Percentiles rank a stretch among this genome's conserved stretches.
These are phyloP conservation scores for Neurospora sp. DNA, from an alignment of 2,329 filamentous ascomycete species.

Conservation along the genomic window DNA sequence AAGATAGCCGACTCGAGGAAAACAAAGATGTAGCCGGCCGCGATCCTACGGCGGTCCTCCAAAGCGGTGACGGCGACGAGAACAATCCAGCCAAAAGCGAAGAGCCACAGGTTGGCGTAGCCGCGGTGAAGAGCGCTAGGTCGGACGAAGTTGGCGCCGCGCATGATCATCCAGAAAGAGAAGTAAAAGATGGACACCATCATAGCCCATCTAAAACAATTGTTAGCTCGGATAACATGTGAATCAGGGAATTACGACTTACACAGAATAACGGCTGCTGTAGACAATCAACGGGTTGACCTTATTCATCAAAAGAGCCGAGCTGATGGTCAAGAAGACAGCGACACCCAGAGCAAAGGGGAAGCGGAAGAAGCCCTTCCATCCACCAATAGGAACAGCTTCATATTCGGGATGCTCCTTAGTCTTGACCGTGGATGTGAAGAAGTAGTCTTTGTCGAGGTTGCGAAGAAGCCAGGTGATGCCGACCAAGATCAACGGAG, in stretches of 20 bases:
- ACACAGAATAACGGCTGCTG: constrained; percentile 74
- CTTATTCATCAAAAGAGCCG: constrained; percentile 68
- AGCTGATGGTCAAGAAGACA: constrained; percentile 56
- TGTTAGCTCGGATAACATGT: constrained; percentile 7
- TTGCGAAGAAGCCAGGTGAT: constrained; percentile 60
- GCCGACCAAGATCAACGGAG: constrained; percentile 61
- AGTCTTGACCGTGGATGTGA: constrained; percentile 50
- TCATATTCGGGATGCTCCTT: constrained; percentile 51
- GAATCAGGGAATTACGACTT: constrained; percentile 18
- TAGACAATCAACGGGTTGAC: constrained; percentile 88
- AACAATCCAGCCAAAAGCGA: constrained; percentile 60
- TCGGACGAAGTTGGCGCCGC: constrained; percentile 66
- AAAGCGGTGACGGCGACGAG: constrained; percentile 64
- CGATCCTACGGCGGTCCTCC: constrained; percentile 64
- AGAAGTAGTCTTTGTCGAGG: constrained; percentile 80
- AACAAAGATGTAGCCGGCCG: constrained; percentile 69
- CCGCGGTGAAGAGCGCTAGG: constrained; percentile 79
- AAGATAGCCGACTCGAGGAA: constrained; percentile 72
- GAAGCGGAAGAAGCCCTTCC: constrained; percentile 75
- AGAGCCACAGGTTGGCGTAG: constrained; percentile 79
- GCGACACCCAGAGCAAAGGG: constrained; percentile 65
- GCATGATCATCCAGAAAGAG: constrained; percentile 71
- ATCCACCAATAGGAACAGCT: constrained; percentile 57
- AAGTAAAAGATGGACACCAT: constrained; percentile 73
- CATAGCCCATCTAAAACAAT: constrained; percentile 58